A percentile compares a stretch with the other conserved stretches of the same genome.
These are phyloP conservation scores for Leptosphaerulina australis DNA, from an alignment of 2,329 filamentous ascomycete species.

Conservation along the genomic window DNA sequence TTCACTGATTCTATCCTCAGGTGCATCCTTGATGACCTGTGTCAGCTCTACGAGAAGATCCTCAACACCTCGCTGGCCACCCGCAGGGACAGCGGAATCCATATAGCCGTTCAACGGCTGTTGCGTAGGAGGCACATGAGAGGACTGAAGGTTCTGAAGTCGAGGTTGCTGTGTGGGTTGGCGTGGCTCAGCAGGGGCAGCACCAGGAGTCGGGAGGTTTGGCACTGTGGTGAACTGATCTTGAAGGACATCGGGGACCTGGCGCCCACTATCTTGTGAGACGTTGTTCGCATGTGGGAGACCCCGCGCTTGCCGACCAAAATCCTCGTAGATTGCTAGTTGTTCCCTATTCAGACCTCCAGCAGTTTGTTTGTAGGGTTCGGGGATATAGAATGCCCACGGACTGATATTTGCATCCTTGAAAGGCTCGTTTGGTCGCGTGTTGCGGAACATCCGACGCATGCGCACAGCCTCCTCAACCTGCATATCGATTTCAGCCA, in stretches of 20 bases:
- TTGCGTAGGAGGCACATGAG: conserved; percentile 48
- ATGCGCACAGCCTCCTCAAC: conserved; percentile 80
- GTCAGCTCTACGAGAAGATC: conserved; percentile 63
- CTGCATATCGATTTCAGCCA: conserved; percentile 94
- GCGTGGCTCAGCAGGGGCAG: conserved; percentile 66
- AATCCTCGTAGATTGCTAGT: conserved; percentile 95
- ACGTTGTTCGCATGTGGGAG: conserved; percentile 61
- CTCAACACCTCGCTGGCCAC: conserved; percentile 57
- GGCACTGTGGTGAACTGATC: conserved; percentile 65
- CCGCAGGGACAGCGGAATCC: conserved; percentile 49
- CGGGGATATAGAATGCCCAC: conserved; percentile 92
- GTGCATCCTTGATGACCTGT: conserved; percentile 60
- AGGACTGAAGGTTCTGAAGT: conserved; percentile 45
- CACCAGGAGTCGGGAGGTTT: conserved; percentile 66
- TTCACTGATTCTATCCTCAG: conserved; percentile 64
- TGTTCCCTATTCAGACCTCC: conserved; percentile 88
- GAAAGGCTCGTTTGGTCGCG: conserved; percentile 82
- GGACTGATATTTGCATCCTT: conserved; percentile 81
- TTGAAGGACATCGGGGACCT: conserved; percentile 67
- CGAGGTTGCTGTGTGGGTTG: conserved; percentile 58
- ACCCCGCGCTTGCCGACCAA: conserved; percentile 82
- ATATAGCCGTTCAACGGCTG: conserved; percentile 66
- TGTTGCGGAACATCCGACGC: conserved; percentile 74
- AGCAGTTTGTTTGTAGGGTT: conserved; percentile 86
- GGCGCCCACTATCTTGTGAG: conserved; percentile 64